A percentile compares a stretch with the other conserved stretches of the same genome.
phyloP scores from a whole-genome alignment of 2,329 filamentous ascomycete species.

The Diaporthe australafricana region DNA sequence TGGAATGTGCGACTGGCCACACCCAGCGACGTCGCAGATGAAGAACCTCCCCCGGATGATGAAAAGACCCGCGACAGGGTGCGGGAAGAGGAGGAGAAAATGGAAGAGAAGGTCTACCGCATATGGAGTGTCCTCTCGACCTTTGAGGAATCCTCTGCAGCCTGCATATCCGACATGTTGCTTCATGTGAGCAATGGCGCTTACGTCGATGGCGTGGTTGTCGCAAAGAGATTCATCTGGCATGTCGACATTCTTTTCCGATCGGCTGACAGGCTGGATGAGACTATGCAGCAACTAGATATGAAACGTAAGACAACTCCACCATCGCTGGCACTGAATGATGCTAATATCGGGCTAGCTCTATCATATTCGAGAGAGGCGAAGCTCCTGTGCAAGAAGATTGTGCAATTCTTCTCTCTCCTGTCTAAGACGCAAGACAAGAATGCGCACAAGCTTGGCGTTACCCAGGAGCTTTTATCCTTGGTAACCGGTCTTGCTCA shows the following conservation, averaged over 20 bases:
- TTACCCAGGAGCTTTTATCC: conserved; percentile 98
- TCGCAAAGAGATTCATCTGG: conserved; percentile 95
- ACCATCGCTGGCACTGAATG: conserved; percentile 33
- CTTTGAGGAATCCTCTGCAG: conserved; percentile 97
- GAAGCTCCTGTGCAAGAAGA: conserved; percentile 99
- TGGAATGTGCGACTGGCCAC: conserved; percentile 94
- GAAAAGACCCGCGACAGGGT: conserved; percentile 78
- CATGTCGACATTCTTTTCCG: conserved; percentile 94
- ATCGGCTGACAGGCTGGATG: conserved; percentile 87
- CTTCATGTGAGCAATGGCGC: conserved; percentile 97
- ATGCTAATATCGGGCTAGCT: conserved; percentile 60
- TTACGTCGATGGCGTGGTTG: conserved; percentile 93
- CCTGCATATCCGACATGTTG: conserved; percentile 99
- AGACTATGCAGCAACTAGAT: conserved; percentile 73
- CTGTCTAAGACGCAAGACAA: conserved; percentile 95
- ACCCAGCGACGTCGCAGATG: conserved; percentile 62
- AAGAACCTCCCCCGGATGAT: conserved; percentile 56
- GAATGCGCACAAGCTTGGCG: conserved; percentile 88
- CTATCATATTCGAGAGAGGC: conserved; percentile 94
- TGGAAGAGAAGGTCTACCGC: conserved; percentile 97
- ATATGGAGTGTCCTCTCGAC: conserved; percentile 98
- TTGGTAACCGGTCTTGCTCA: conserved; percentile 96
- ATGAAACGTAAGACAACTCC: conserved; percentile 75
- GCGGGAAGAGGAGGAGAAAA: conserved; percentile 87
- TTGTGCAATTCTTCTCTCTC: conserved; percentile 96